These are phyloP conservation scores for Eucalyptus regnans DNA, from an alignment of 345 rosid species.

Conservation along the genomic window DNA sequence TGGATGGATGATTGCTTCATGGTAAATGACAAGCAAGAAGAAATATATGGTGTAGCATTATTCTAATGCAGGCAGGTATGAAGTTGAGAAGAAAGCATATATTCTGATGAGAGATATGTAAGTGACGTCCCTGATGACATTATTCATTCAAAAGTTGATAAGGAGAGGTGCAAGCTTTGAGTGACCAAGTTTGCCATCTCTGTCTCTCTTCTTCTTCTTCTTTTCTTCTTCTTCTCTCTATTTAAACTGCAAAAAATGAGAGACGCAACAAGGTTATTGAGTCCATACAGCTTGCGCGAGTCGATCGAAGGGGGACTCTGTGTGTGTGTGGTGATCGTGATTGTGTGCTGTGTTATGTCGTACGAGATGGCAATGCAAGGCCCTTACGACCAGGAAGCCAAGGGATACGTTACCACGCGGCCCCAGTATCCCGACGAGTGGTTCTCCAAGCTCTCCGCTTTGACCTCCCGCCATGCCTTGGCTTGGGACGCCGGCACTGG, in stretches of 20 bases:
- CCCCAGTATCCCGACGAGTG: slow-evolving; percentile 49
- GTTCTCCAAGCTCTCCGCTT: slow-evolving; percentile 45
- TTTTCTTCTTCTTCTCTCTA: too few species aligned
- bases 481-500: slow-evolving; percentile 81
- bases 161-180: neutral
- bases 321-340: neutral
- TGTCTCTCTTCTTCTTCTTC: too few species aligned
- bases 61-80: neutral
- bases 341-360: neutral
- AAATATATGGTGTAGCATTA: neutral
- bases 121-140: neutral
- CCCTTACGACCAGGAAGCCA: slow-evolving; percentile 46
- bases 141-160: neutral
- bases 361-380: neutral
- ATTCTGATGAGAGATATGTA: neutral
- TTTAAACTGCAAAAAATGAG: neutral
- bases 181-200: neutral
- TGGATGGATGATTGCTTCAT: neutral
- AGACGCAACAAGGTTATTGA: neutral
- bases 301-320: neutral
- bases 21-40: neutral
- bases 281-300: neutral
- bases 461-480: slow-evolving; percentile 26
- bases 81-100: neutral
- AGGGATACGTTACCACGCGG: slow-evolving; percentile 40